Evolutionary conservation across 768 basidiomycete genomes (phyloP).

Genomic region (Hygrocybe punicea): DNA sequence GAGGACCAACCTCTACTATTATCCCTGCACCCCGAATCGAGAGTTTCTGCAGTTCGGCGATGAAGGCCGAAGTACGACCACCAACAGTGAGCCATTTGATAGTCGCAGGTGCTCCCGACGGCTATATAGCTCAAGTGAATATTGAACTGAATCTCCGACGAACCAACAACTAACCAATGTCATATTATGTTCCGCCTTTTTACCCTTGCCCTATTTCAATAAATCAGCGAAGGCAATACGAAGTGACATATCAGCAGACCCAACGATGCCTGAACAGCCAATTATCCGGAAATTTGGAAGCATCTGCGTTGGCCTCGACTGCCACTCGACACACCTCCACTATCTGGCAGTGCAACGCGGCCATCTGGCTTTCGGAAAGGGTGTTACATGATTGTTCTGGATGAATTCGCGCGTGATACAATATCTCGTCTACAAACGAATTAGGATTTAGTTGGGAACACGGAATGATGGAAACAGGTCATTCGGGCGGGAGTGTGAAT

Average conservation of each 20-base stretch:
- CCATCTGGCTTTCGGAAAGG: constrained; percentile 48
- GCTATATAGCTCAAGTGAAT: constrained; percentile 37
- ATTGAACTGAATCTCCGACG: not conserved
- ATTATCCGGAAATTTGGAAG: constrained; percentile 58
- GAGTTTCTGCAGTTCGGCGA: constrained; percentile 56
- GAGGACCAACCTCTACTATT: not conserved
- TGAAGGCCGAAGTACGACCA: constrained; percentile 72
- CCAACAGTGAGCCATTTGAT: constrained; percentile 74
- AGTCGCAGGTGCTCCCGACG: constrained; percentile 65
- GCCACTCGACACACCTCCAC: constrained; percentile 56
- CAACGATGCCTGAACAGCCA: constrained; percentile 71
- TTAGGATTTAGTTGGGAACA: not conserved
- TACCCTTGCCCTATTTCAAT: constrained; percentile 52
- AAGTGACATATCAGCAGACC: constrained; percentile 36
- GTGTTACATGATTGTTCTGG: constrained; percentile 65
- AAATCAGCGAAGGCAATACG: constrained; percentile 9
- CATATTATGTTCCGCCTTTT: constrained; percentile 46
- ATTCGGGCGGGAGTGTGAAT: constrained; percentile 12
- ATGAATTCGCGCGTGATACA: constrained; percentile 71
- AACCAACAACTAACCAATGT: constrained; percentile 39
- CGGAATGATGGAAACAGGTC: constrained; percentile 7
- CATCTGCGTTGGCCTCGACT: constrained; percentile 68
- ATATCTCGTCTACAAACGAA: constrained; percentile 52
- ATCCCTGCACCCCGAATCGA: constrained; percentile 18
- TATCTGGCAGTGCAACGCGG: constrained; percentile 50